Percentiles rank a stretch among this genome's conserved stretches.
phyloP scores from a whole-genome alignment of 2,329 filamentous ascomycete genomes.

The Polychaeton citri region DNA sequence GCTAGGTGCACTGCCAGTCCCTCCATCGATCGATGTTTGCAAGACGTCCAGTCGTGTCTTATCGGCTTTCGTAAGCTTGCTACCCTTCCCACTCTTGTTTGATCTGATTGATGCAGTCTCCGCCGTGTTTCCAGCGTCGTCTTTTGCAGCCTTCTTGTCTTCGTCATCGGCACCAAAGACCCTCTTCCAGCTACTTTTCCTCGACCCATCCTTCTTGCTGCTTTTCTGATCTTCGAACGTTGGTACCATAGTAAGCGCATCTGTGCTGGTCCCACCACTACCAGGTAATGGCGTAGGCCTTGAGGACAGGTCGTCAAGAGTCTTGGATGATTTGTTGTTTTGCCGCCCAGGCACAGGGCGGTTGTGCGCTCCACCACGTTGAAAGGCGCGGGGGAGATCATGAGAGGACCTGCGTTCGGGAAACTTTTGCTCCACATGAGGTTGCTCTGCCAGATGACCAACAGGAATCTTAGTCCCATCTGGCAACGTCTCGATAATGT shows the following conservation, averaged over 20 bases:
- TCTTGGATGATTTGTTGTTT: conserved; percentile 22
- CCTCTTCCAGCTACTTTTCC: conserved; percentile 80
- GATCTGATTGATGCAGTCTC: conserved; percentile 7
- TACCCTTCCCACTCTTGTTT: conserved; percentile 11
- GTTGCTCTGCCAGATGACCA: conserved; percentile 10
- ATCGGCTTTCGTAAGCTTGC: conserved; percentile 60
- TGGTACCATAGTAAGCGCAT: conserved; percentile 68
- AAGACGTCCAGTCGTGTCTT: conserved; percentile 74
- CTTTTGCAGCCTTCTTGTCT: conserved; percentile 45
- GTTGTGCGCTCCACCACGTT: conserved; percentile 21
- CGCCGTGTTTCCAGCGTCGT: conserved; percentile 12
- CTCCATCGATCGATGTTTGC: conserved; percentile 69
- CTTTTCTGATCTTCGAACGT: conserved; percentile 64
- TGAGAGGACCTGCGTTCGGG: conserved; percentile 39
- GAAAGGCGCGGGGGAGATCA: conserved; percentile 17
- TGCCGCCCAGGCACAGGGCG: conserved; percentile 21
- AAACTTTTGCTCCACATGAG: conserved; percentile 17
- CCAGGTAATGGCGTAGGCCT: conserved; percentile 58
- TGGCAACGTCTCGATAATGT: conserved; percentile 49
- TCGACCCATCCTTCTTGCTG: conserved; percentile 47
- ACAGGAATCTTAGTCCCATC: conserved; percentile 21
- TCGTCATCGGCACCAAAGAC: conserved; percentile 58
- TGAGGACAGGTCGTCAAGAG: conserved; percentile 51
- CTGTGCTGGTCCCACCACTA: conserved; percentile 53
- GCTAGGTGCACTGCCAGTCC: conserved; percentile 16